Evolutionary conservation across 2,329 filamentous ascomycete genomes (phyloP), one percentile per base, ranked within the genome.

Genomic region (Calonectria pseudoreteaudii): DNA sequence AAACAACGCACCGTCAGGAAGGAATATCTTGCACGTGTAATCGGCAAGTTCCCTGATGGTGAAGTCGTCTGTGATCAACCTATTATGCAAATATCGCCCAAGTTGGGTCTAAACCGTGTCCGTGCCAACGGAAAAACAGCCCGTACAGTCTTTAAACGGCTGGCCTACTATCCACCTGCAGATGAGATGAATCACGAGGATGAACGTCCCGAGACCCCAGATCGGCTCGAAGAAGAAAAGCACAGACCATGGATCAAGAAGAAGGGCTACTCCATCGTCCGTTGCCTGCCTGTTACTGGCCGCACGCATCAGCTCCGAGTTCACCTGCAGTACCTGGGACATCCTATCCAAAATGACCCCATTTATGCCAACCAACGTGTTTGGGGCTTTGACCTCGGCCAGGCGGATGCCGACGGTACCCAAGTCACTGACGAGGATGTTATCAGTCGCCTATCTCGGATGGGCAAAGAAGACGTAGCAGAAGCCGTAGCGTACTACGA

Each of bases 311-410:
- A 99, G 84, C 90, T 99, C 64, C 92, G 97, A 41, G 97, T 99
- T 23, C 97, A 99, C 81, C 89, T 99, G 20, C 97, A 99, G 82
- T 98, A 95, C 83, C 88, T 99, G 4, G 97, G 97, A 1, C 94
- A 98, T 82, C 97, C 97, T 2, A 98, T 99, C 79, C 93, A 95
- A 76, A 99, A 99, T 83, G 97, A 99, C 82, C 97, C 97, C 10
- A 98, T 99, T 79, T 99, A 99, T 84, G 95, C 95, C 80, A 99
- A 99, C 82, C 93, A 95, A 82, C 92, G 93, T 71, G 97, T 99
- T 14, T 99, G 98, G 88, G 97, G 97, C 0, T 88, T 93, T 0
- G 90, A 93, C 13, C 91, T 99, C 0, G 97, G 95, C 20, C 90
- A 85, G 68, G 87, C 90, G 70, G 91, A 93, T 75, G 86, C 88